Percentiles rank a stretch among this genome's conserved stretches.
phyloP scores from a whole-genome alignment of 768 basidiomycete species.

The Amanita jacksonii region DNA sequence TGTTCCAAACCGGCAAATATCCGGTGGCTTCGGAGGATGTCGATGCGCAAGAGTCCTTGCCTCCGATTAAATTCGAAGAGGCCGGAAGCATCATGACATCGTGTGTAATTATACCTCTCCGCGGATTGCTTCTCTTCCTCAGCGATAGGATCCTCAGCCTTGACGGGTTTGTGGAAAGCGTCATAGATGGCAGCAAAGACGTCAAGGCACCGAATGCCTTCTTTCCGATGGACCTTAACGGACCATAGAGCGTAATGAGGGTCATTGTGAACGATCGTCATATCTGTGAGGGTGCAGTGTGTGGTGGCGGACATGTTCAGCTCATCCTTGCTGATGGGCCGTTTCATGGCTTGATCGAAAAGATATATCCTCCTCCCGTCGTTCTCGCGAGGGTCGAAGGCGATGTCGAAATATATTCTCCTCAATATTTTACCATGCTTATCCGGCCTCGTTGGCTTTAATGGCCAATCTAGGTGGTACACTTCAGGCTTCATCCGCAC shows the following conservation, averaged over 20 bases:
- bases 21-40: constrained; percentile 7
- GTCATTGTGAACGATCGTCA: constrained; percentile 36
- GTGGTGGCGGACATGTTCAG: constrained; percentile 32
- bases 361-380: constrained; percentile 14
- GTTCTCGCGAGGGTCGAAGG: constrained; percentile 29
- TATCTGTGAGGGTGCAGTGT: constrained; percentile 34
- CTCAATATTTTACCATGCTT: constrained; percentile 11
- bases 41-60: constrained; percentile 7
- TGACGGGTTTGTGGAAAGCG: constrained; percentile 28
- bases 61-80: constrained; percentile 1
- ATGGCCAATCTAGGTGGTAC: constrained; percentile 29
- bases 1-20: constrained; percentile 9
- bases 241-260: constrained; percentile 25
- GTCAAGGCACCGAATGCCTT: constrained; percentile 44
- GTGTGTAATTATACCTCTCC: constrained; percentile 20
- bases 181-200: constrained; percentile 51
- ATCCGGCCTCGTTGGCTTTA: constrained; percentile 23
- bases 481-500: constrained; percentile 30
- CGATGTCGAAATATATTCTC: constrained; percentile 36
- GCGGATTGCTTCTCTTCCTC: constrained; percentile 28
- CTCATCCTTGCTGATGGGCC: background rate
- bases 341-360: constrained; percentile 19
- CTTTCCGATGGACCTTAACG: constrained; percentile 31
- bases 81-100: constrained; percentile 2
- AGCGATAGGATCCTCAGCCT: constrained; percentile 4